Percentiles rank a stretch among this genome's conserved stretches.
These are phyloP conservation scores for Musa troglodytarum DNA, from an alignment of 176 grass and related monocot genomes.

Conservation along the genomic window DNA sequence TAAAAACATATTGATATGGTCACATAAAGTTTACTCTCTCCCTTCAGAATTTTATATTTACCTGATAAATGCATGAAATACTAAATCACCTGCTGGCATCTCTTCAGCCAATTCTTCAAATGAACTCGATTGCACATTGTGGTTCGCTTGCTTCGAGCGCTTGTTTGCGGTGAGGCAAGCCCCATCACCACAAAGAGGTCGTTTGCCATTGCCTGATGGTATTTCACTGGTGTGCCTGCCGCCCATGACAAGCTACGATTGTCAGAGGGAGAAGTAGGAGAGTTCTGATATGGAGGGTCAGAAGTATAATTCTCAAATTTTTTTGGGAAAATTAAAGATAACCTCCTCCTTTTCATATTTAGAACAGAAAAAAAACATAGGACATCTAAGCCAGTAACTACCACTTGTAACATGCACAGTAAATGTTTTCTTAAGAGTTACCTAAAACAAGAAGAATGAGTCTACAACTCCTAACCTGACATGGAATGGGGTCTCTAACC, in stretches of 20 bases:
- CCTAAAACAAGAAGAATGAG: background rate
- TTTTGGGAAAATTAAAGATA: constrained; percentile 28
- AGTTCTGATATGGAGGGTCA: constrained; percentile 19
- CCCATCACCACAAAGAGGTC: constrained; percentile 32
- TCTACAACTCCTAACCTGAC: too few relatives aligned
- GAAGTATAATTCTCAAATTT: constrained; percentile 22
- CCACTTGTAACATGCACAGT: constrained; percentile 8
- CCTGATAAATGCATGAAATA: constrained; percentile 15
- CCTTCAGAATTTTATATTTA: background rate
- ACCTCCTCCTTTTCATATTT: constrained; percentile 32
- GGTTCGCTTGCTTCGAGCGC: constrained; percentile 45
- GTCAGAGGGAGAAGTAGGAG: constrained; percentile 17
- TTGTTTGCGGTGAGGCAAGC: constrained; percentile 45
- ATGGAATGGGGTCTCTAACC: too few relatives aligned
- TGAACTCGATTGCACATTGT: constrained; percentile 22
- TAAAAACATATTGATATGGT: background rate
- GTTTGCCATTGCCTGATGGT: constrained; percentile 35
- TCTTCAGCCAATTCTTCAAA: constrained; percentile 10
- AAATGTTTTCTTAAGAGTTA: constrained; percentile 14
- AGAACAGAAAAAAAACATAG: constrained; percentile 6
- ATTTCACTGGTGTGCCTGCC: constrained; percentile 6
- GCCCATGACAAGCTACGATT: constrained; percentile 18
- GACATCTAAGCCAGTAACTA: constrained; percentile 22
- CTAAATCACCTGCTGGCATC: constrained; percentile 1
- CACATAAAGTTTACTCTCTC: too few relatives aligned